Evolutionary conservation across 2,329 filamentous ascomycete genomes (phyloP), one percentile per base, ranked within the genome.

Genomic region (Penicillium sp.): DNA sequence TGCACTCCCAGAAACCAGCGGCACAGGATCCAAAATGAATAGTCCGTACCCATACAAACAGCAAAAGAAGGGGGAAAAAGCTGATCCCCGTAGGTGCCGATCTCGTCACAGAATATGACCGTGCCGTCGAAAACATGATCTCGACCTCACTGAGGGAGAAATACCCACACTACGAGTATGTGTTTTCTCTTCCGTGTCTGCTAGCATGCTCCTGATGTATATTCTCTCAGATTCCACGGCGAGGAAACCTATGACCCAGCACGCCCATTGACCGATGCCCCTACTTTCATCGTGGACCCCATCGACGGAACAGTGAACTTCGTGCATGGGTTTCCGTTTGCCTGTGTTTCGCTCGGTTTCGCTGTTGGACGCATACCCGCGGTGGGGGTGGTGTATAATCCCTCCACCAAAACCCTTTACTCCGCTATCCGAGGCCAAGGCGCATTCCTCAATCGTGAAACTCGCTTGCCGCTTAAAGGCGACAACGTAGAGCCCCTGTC

Each of bases 281-380:
- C 84, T 4, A 86, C 84, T 3, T 86, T 87, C 72, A 77, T 86
- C 56, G 79, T 83, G 58, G 85, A 87, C 66, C 84, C 85, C 5
- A 86, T 87, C 49, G 85, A 87, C 69, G 85, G 85, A 49, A 87
- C 84, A 3, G 82, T 82, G 26, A 87, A 87, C 71, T 86, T 87
- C 61, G 81, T 86, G n/a, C 85, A 87, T 68, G 76, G 77, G 22
- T 79, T 84, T 66, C 81, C 81, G 2, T 84, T 82, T 66, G 79
- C 84, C 31, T 81, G 77, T 66, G 81, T 87, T 58, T 85, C 82
- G 5, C 76, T 87, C 16, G 84, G 84, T 2, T 78, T 87, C 51
- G 76, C 81, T 1, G 67, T 85, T 32, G 62, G 78, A 39, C 68
- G 72, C 31, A 70, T 73, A 13, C 84, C 84, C 0, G 74, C 78